Conservation (phyloP, 164 flowering plant genomes). For the Stephania cephalantha region DNA sequence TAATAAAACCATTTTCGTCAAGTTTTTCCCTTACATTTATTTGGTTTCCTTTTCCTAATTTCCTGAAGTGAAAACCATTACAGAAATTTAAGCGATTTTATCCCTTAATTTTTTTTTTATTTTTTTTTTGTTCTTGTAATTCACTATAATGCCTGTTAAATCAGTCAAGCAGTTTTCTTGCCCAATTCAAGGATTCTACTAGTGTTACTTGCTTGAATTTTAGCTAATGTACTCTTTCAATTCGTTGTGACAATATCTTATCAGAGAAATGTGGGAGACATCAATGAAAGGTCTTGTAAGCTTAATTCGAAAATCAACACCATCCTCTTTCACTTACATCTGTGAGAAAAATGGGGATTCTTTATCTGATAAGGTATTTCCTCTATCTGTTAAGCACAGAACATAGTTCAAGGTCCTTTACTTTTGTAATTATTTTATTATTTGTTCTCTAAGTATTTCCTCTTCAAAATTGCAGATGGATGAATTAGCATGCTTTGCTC, state of each 20-base stretch:
- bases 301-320: slow-evolving; percentile 73
- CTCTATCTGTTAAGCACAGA: neutral
- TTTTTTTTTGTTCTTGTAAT: neutral
- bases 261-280: slow-evolving; percentile 97
- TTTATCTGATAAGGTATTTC: slow-evolving; percentile 60
- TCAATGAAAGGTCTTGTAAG: slow-evolving; percentile 85
- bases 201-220: neutral
- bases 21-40: neutral
- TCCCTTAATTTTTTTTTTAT: neutral
- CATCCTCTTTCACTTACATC: slow-evolving; percentile 84
- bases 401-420: neutral
- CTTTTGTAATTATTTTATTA: neutral
- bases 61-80: neutral
- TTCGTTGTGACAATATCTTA: slow-evolving; percentile 3
- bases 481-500: slow-evolving; percentile 98
- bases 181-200: neutral
- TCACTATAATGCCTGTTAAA: too few relatives aligned
- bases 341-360: slow-evolving; percentile 82
- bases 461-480: slow-evolving; percentile 71
- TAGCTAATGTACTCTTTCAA: neutral
- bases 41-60: neutral
- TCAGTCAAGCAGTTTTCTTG: neutral
- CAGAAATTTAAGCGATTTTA: neutral
- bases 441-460: neutral
- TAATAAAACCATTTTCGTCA: neutral